Evolutionary conservation across 2,329 filamentous ascomycete genomes (phyloP), one percentile per base, ranked within the genome.

Genomic region (Fusarium equiseti): DNA sequence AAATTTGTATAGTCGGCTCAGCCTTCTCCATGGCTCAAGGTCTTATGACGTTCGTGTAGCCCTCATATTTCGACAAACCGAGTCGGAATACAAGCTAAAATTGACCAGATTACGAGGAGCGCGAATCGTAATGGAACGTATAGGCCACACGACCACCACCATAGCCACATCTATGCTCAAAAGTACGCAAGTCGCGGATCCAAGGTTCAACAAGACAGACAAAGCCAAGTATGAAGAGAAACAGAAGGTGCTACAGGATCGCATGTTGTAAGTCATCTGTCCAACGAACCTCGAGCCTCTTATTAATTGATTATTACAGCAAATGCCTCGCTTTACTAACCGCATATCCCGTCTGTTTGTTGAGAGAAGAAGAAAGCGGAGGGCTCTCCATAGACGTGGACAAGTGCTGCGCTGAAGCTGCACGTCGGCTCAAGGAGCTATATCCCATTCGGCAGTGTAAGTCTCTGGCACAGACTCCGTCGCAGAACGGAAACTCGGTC

Each of bases 51-150:
- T 52, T 35, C 27, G 50, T 26, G 26, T 12, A 16, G 7, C 13
- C 32, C 20, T 20, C 20, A 20, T 20, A 20, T 20, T 20, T 20
- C 20, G 7, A 35, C 50, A 26, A 16, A 27, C 18, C 18, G 16
- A 16, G 20, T 51, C 32, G 50, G 6, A 43, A 20, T 27, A 42
- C 32, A 52, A 10, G 35, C 50, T 52, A 52, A 52, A 27, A 52
- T 15, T 52, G n/a, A 27, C 5, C 13, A 52, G 50, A 27, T 27
- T 52, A 15, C 50, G 50, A 29, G 50, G 32, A 52, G 50, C 35
- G 5, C 50, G 35, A 27, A 26, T 52, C 50, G 50, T 24, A 20
- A 52, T 52, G 50, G 50, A 52, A 52, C 50, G 50, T 13, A n/a
- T 52, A 27, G 35, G 50, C 1, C 50, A 52, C 16, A 52, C 35